Base-by-base conservation (phyloP, 1,284 basidiomycete genomes). In the Ceratobasidium theobromae region DNA sequence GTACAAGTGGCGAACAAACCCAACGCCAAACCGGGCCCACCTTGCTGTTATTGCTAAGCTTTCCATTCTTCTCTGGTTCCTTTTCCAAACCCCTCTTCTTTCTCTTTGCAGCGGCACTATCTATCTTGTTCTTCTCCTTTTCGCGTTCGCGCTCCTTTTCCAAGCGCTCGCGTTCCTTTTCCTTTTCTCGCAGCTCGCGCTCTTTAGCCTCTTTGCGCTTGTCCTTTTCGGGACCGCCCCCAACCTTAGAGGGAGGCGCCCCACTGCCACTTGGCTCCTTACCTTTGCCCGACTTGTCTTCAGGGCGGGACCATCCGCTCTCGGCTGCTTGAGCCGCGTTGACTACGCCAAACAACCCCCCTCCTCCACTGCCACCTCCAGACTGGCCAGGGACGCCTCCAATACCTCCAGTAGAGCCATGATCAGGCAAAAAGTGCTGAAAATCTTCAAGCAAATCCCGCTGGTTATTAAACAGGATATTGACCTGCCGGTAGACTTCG, bases 391-490 rank as follows among this genome's bases (percentile, higher is more conserved):
- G 69, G 53, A 33, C 60, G 43, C 67, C 70, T 46, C 76, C 58
- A 38, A 73, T 74, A 68, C 75, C 68, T 64, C 71, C 73, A 62
- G 69, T 72, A 46, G n/a, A n/a, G 74, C 76, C 33, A 74, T 72
- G 69, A 66, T 93, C 93, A 8, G 96, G 96, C 2, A 99, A 78
- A 77, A 99, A 99, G 73, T 93, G 91, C 76, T 93, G 95, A 82
- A 99, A 99, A 76, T 99, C 96, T 48, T 88, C 86, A 65, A 99
- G 80, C 48, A 99, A 84, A 72, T 99, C 97, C 4, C 90, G 92
- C 0, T 93, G 92, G 72, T 93, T 88, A 75, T 91, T 88, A 81
- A 99, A 99, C 28, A 99, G 84, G 71, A 86, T 80, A 65, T 94
- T 92, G 2, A 99, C 96, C 77, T 98, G 95, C 23, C 86, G 85